phyloP scores from a whole-genome alignment of 2,329 filamentous ascomycete species.

The Trichoderma arundinaceum region DNA sequence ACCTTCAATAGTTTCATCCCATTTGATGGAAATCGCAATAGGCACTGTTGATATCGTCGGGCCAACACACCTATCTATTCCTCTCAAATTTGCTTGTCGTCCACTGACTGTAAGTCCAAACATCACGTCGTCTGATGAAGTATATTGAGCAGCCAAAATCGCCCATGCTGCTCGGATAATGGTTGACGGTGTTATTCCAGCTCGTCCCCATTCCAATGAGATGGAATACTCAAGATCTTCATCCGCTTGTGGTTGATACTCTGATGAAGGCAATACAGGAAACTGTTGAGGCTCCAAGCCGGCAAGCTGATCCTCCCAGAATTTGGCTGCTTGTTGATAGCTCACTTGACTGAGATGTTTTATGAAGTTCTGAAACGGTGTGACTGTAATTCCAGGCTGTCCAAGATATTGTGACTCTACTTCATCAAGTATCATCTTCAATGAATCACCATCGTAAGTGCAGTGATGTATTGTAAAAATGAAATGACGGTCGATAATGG shows the following conservation, averaged over 20 bases:
- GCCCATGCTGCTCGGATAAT: conserved; percentile 21
- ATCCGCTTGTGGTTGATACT: conserved; percentile 16
- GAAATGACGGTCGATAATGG: conserved; percentile 19
- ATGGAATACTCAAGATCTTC: conserved; percentile 3
- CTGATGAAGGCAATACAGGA: conserved; percentile 4
- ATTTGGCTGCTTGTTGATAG: conserved; percentile 7
- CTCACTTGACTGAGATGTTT: conserved; percentile 10
- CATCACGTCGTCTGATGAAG: conserved; percentile 11
- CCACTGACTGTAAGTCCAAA: conserved; percentile 27
- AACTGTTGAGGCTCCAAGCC: conserved; percentile 7
- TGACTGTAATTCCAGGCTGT: background rate
- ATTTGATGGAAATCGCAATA: conserved; percentile 27
- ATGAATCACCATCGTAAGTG: conserved; percentile 17
- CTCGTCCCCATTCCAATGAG: background rate
- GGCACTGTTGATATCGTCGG: conserved; percentile 34
- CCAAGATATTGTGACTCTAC: conserved; percentile 14
- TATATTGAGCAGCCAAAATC: conserved; percentile 22
- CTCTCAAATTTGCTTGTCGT: conserved; percentile 30
- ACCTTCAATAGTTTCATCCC: conserved; percentile 8
- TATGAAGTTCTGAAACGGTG: conserved; percentile 22
- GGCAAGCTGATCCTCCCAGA: conserved; percentile 21
- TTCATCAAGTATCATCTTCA: conserved; percentile 21
- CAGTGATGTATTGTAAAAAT: conserved; percentile 28
- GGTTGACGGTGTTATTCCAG: conserved; percentile 11
- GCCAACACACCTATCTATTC: conserved; percentile 32